Evolutionary conservation across 2,329 filamentous ascomycete species (phyloP), one percentile per base, ranked within the genome.

Genomic region (Huntiella bhutanensis): DNA sequence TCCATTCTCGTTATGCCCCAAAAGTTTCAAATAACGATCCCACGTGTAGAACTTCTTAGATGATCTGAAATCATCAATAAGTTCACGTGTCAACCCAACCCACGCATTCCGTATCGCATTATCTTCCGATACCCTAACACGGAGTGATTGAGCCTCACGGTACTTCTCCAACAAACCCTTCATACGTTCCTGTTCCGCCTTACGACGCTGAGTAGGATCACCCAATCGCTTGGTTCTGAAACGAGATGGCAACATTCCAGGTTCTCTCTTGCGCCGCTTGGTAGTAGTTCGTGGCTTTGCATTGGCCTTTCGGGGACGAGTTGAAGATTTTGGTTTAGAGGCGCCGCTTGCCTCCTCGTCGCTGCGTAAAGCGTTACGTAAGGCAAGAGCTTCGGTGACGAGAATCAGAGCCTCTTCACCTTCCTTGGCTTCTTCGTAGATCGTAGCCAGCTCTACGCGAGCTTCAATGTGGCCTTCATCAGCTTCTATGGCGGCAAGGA

Each of bases 371-470:
- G 60, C 62, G 48, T 70, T 69, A 51, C 72, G 71, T 16, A 86
- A 64, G 32, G 74, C 68, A 53, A 88, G 71, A 6, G 83, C 77
- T 57, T 92, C 80, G 33, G 80, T 80, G 42, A 83, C 75, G 43
- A 86, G 73, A 49, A 81, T 77, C 49, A 86, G 73, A 1, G 86
- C 86, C 55, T 84, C 76, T 55, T 86, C 80, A 16, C 73, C 76
- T 62, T 80, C 75, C 51, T 77, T 77, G 39, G 72, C 71, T 52
- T 71, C 75, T 58, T 92, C 84, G 56, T 92, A 94, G 59, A 95
- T 75, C 55, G 82, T 86, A 10, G 84, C 84, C 7, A 95, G 67
- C 54, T 84, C 75, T 28, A 82, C 75, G 35, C 84, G 78, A 35
- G 84, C 82, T 51, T 86, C 79, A 41, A 88, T 76, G 49, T 80